Conservation (phyloP, 1,139 yeast species). For the Nakaseomyces kungkrabaensis region DNA sequence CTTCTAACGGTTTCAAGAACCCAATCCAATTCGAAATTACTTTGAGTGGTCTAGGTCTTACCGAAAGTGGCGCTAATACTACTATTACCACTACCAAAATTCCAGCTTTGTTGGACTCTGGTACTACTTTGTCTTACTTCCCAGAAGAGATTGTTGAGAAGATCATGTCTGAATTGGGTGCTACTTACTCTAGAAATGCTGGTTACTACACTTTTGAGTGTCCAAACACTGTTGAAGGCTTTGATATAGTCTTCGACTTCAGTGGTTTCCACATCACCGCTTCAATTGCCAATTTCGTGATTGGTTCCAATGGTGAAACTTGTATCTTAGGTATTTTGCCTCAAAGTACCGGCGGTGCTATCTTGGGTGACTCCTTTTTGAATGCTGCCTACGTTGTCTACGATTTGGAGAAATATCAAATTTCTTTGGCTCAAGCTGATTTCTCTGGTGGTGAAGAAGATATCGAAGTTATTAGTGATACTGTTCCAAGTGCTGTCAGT, state of each 20-base stretch:
- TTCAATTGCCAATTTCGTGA: constrained; percentile 36
- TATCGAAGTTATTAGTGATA: constrained; percentile 35
- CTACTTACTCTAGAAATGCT: constrained; percentile 27
- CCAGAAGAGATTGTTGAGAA: constrained; percentile 34
- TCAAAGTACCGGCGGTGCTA: constrained; percentile 26
- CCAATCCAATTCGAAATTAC: constrained; percentile 39
- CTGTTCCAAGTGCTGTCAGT: constrained; percentile 39
- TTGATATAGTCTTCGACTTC: constrained; percentile 36
- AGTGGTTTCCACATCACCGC: constrained; percentile 40
- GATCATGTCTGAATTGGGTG: constrained; percentile 33
- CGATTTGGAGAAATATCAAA: constrained; percentile 53
- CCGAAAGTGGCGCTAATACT: constrained; percentile 20
- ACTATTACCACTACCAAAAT: constrained; percentile 18
- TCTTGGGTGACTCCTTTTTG: constrained; percentile 64
- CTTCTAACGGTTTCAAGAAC: constrained; percentile 17
- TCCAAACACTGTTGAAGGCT: constrained; percentile 16
- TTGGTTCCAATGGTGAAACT: constrained; percentile 14
- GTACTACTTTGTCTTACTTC: constrained; percentile 49
- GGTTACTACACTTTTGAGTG: constrained; percentile 32
- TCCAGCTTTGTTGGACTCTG: constrained; percentile 54
- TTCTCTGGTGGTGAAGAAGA: constrained; percentile 32
- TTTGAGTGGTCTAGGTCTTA: constrained; percentile 31
- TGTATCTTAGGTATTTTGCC: constrained; percentile 31
- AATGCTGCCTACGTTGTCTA: constrained; percentile 66
- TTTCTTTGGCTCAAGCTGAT: constrained; percentile 56